Evolutionary conservation across 2,329 filamentous ascomycete genomes (phyloP).

Genomic region (Podosphaera xanthii): DNA sequence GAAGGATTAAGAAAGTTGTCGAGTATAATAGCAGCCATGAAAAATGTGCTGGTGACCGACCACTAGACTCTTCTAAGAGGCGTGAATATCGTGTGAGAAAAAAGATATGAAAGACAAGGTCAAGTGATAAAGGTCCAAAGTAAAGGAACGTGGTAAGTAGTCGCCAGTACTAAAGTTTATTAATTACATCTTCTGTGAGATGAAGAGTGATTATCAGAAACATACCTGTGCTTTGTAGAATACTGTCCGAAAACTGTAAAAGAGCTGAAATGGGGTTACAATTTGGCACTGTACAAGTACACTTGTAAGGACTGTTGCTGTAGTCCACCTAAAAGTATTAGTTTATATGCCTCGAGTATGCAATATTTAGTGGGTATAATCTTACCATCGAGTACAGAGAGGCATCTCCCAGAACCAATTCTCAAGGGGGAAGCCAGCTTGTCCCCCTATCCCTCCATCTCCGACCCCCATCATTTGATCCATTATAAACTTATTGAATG

Average conservation of each 20-base stretch:
- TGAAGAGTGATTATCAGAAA: not conserved
- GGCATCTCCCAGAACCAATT: constrained; percentile 99
- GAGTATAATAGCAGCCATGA: constrained; percentile 84
- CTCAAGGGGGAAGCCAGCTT: constrained; percentile 56
- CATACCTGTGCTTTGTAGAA: constrained; percentile 75
- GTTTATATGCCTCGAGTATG: not conserved
- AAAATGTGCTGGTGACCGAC: constrained; percentile 76
- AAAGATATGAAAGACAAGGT: constrained; percentile 93
- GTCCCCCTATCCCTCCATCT: constrained; percentile 21
- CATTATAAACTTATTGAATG: constrained; percentile 8
- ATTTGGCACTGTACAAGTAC: constrained; percentile 83
- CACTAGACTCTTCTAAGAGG: constrained; percentile 84
- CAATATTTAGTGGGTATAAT: not conserved
- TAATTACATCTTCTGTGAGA: not conserved
- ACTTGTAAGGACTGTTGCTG: constrained; percentile 69
- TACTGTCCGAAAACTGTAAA: constrained; percentile 85
- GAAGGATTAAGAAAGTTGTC: constrained; percentile 50
- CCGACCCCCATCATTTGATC: constrained; percentile 17
- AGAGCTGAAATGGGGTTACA: constrained; percentile 81
- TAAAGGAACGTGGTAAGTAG: constrained; percentile 93
- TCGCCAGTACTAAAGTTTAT: constrained; percentile 58
- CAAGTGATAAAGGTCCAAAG: constrained; percentile 82
- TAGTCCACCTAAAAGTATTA: constrained; percentile 42
- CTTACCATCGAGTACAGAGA: constrained; percentile 59
- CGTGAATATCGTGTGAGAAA: constrained; percentile 93